phyloP scores from a whole-genome alignment of 352 stramenopile genomes.

The Globisporangium spinosum region DNA sequence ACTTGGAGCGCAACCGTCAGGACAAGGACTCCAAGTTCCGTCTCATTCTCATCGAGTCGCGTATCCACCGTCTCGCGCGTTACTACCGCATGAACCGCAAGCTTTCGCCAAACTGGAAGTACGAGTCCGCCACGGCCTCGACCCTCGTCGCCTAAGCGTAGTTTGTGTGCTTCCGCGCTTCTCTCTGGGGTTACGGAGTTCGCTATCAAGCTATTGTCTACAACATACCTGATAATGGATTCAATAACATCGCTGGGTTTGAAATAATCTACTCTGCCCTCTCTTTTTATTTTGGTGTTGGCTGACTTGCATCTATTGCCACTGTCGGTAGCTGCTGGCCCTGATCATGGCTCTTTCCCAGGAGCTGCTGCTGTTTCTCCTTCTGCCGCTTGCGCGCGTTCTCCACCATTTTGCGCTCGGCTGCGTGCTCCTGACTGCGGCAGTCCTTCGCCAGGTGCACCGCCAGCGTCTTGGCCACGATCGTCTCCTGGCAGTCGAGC shows the following conservation, averaged over 20 bases:
- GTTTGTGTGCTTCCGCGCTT: neutral
- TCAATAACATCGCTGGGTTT: constrained; percentile 26
- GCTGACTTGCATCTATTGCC: neutral
- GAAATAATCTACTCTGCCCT: constrained; percentile 19
- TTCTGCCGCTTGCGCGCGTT: constrained; percentile 23
- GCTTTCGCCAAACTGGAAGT: constrained; percentile 99
- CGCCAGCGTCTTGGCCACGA: constrained; percentile 38
- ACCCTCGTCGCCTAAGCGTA: constrained; percentile 97
- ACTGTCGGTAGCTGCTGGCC: neutral
- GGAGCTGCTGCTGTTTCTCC: neutral
- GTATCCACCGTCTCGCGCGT: constrained; percentile 97
- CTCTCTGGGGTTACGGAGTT: constrained; percentile 20
- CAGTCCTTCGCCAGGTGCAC: constrained; percentile 42
- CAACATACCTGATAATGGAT: constrained; percentile 2
- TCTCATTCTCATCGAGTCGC: constrained; percentile 99
- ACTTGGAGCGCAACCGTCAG: constrained; percentile 99
- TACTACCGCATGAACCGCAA: constrained; percentile 99
- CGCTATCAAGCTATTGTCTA: neutral
- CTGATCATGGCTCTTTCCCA: neutral
- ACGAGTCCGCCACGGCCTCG: constrained; percentile 98
- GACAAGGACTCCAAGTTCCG: constrained; percentile 99
- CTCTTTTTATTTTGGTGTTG: too few relatives aligned
- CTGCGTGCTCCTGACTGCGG: constrained; percentile 25
- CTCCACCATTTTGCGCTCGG: constrained; percentile 27
- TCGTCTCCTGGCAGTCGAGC: constrained; percentile 43